Evolutionary conservation across 176 grass and related monocot species (phyloP), one percentile per base, ranked within the genome.

Genomic region (Hyparrhenia diplandra): DNA sequence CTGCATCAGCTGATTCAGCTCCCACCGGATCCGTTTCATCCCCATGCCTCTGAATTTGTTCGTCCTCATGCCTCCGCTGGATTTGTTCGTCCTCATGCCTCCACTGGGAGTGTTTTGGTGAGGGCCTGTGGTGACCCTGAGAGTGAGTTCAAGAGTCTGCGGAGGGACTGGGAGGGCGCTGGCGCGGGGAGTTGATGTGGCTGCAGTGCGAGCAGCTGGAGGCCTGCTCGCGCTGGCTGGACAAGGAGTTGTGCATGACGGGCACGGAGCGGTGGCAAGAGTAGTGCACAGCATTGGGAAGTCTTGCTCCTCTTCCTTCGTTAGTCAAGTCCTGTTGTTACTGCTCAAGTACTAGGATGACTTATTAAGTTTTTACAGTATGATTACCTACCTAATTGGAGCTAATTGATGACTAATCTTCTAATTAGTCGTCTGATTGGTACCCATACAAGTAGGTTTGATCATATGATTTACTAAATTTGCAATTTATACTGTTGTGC

Each of bases 251-350:
- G 42, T 84, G 87, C 13, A 52, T 88, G 43, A 60, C 13, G 59
- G 81, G 76, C 85, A 87, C 4, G 45, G 91, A 90, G 81, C 69
- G 79, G 46, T 45, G 80, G 42, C 87, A 93, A 75, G 73, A 87
- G 64, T 87, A 81, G 79, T 86, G 76, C 70, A 92, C 72, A 59
- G 75, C 84, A 55, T n/a, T 55, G 5, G 8, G 51, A 55, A 55
- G 51, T n/a, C 20, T 55, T 55, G 20, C 51, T 55, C 8, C 7
- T 55, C 8, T 90, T 93, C 65, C 64, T 90, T 21, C 3, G 20
- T 18, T 7, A 21, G 51, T 55, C 18, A 55, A 55, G 51, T 55
- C 51, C 51, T 55, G 51, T 55, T 55, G 51, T n/a, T 55, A 55
- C 51, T 9, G 18, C 20, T 55, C 18, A 2, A n/a, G 20, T n/a